These are phyloP conservation scores for Xylaria cubensis DNA, from an alignment of 495 filamentous ascomycete species.

Conservation along the genomic window DNA sequence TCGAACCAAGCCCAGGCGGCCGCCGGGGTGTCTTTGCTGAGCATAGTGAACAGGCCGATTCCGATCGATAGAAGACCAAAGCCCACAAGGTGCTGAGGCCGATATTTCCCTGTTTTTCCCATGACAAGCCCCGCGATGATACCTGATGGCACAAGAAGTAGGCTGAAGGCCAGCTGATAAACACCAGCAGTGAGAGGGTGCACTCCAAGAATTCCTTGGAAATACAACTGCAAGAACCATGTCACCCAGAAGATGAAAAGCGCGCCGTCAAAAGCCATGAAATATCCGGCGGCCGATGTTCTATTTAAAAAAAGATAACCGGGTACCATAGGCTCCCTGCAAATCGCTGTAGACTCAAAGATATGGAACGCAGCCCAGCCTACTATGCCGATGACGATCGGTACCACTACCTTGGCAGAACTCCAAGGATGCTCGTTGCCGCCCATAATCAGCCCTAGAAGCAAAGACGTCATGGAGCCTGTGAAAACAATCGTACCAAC, in stretches of 20 bases:
- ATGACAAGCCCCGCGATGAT: conserved; percentile 41
- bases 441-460: conserved; percentile 22
- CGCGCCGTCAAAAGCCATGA: conserved; percentile 29
- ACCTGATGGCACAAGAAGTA: conserved; percentile 25
- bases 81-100: conserved; percentile 44
- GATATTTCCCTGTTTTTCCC: conserved; percentile 47
- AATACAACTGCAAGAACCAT: conserved; percentile 66
- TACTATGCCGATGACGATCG: conserved; percentile 19
- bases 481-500: conserved; percentile 24
- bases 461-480: conserved; percentile 15
- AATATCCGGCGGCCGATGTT: conserved; percentile 31
- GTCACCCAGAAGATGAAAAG: conserved; percentile 21
- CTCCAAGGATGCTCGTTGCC: conserved; percentile 17
- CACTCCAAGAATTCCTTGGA: conserved; percentile 62
- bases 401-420: conserved; percentile 17
- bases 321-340: conserved; percentile 34
- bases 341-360: conserved; percentile 19
- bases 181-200: conserved; percentile 55
- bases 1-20: not conserved
- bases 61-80: conserved; percentile 44
- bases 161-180: conserved; percentile 47
- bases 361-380: conserved; percentile 26
- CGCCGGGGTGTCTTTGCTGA: not conserved
- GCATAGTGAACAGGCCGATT: conserved; percentile 47
- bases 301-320: conserved; percentile 33